A percentile compares a stretch with the other conserved stretches of the same genome.
Conservation (phyloP, 306 rosid genomes). For the Fagus crenata region DNA sequence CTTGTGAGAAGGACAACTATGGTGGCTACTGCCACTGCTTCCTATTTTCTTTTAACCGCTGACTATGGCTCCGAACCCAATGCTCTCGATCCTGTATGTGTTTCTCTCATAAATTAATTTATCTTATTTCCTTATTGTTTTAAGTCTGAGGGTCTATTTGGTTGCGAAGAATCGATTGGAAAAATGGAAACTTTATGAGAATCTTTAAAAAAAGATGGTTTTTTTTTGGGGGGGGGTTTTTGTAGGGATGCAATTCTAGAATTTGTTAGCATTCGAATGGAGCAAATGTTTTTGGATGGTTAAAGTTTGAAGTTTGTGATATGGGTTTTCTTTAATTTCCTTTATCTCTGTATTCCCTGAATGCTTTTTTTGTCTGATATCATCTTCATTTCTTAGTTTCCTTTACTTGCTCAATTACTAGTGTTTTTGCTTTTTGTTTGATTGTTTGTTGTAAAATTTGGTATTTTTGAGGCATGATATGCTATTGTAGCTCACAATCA, state of each 20-base stretch:
- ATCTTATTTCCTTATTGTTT: not conserved
- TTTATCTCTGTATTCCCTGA: not conserved
- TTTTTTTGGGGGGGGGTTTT: not conserved
- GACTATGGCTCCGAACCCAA: slow-evolving; percentile 83
- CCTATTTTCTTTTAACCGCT: slow-evolving; percentile 92
- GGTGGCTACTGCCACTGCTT: slow-evolving; percentile 68
- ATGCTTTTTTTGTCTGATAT: not conserved
- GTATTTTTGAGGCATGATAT: not conserved
- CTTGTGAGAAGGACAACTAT: slow-evolving; percentile 66
- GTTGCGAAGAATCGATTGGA: not conserved
- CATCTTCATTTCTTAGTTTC: not conserved
- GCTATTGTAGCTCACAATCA: not conserved
- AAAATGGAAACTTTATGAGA: not conserved
- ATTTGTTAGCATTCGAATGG: not conserved
- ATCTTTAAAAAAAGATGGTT: not conserved
- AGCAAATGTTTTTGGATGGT: not conserved
- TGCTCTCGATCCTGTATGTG: slow-evolving; percentile 78
- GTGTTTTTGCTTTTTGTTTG: too few relatives aligned
- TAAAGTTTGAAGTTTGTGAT: slow-evolving; percentile 13
- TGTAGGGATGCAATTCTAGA: not conserved
- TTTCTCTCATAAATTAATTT: not conserved
- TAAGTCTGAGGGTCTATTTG: not conserved
- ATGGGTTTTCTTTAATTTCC: not conserved
- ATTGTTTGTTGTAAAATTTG: not conserved
- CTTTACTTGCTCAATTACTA: not conserved